Conservation (phyloP, 2,329 filamentous ascomycete genomes). For the Curvularia hawaiiensis region DNA sequence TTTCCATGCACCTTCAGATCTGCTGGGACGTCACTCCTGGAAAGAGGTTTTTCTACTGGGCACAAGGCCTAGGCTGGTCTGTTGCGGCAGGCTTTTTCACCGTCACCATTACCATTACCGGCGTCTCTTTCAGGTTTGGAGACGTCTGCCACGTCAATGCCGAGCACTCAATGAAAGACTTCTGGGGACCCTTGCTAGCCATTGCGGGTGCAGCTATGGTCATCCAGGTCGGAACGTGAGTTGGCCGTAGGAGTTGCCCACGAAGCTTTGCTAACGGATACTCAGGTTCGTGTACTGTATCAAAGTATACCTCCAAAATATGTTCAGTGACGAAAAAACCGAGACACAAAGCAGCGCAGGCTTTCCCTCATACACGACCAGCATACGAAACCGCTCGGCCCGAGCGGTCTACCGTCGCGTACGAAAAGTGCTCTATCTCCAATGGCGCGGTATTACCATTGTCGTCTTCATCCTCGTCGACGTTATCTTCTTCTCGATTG, state of each 20-base stretch:
- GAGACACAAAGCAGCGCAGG: conserved; percentile 66
- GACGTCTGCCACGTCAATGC: conserved; percentile 95
- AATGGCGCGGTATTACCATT: conserved; percentile 92
- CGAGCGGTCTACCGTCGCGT: conserved; percentile 88
- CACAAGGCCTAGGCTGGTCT: conserved; percentile 82
- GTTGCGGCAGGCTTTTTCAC: conserved; percentile 77
- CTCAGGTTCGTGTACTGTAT: conserved; percentile 75
- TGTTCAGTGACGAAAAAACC: conserved; percentile 73
- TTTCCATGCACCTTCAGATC: conserved; percentile 95
- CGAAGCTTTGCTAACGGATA: conserved; percentile 17
- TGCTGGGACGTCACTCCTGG: conserved; percentile 96
- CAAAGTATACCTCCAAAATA: conserved; percentile 87
- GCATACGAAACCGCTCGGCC: conserved; percentile 78
- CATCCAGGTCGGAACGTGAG: conserved; percentile 83
- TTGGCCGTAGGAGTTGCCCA: conserved; percentile 11
- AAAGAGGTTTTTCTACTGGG: conserved; percentile 84
- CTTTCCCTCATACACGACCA: conserved; percentile 71
- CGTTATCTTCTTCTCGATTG: conserved; percentile 89
- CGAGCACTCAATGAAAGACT: conserved; percentile 76
- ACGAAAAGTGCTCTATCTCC: conserved; percentile 82
- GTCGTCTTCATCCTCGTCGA: conserved; percentile 89
- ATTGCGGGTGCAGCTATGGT: conserved; percentile 78
- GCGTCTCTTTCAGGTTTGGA: conserved; percentile 93
- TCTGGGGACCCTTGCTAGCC: conserved; percentile 87
- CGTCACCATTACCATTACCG: conserved; percentile 80